These are phyloP conservation scores for Tetramitus jugosus DNA, from an alignment of 208 protist genomes.

Conservation along the genomic window DNA sequence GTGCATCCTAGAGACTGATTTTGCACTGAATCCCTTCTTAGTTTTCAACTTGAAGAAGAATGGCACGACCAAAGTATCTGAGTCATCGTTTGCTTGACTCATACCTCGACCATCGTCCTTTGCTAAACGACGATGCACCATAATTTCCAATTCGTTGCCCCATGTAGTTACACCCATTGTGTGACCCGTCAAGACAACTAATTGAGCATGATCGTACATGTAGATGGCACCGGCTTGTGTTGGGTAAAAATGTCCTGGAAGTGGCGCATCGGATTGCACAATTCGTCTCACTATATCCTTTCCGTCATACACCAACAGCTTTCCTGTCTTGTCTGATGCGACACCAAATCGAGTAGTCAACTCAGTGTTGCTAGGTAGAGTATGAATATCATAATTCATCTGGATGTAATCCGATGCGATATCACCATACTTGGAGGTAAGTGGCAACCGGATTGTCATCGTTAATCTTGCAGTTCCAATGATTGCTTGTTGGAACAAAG, in stretches of 20 bases:
- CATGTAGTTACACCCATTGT: not conserved
- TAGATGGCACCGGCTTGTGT: not conserved
- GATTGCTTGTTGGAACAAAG: not conserved
- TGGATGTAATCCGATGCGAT: no score
- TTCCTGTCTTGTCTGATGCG: not conserved
- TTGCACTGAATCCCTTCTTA: no score
- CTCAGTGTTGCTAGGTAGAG: not conserved
- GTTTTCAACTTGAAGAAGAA: no score
- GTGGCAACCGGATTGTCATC: not conserved
- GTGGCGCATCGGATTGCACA: not conserved
- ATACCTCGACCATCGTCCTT: slow-evolving; percentile 19
- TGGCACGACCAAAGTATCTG: no score
- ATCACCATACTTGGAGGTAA: not conserved
- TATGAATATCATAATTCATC: not conserved
- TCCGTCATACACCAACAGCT: not conserved
- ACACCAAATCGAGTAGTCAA: not conserved
- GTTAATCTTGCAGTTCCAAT: not conserved
- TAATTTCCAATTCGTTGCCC: not conserved
- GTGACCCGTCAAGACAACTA: not conserved
- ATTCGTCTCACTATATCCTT: slow-evolving; percentile 4
- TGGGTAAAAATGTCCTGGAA: slow-evolving; percentile 3
- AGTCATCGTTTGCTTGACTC: slow-evolving; percentile 4
- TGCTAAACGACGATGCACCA: not conserved
- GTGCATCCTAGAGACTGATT: no score
- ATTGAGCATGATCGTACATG: not conserved